Percentiles rank a stretch among this genome's conserved stretches.
Evolutionary conservation across 805 yeast genomes (phyloP).

Genomic region (Candida succiphila): DNA sequence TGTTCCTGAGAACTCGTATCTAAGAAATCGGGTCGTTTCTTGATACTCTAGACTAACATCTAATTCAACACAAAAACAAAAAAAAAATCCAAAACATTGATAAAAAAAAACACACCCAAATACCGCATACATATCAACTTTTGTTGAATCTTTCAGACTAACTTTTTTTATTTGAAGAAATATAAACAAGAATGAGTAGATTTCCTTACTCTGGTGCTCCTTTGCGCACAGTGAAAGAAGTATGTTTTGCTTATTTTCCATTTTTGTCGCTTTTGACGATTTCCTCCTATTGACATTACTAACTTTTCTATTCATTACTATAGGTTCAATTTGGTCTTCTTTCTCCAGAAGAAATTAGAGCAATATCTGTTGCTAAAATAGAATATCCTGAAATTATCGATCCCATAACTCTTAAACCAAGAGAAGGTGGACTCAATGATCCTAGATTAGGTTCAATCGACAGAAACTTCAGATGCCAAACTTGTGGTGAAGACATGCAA

Average conservation of each 20-base stretch:
- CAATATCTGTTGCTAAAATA: constrained; percentile 94
- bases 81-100: no score
- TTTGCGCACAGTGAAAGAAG: constrained; percentile 93
- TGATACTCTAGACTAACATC: no score
- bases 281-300: constrained; percentile 3
- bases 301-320: constrained; percentile 2
- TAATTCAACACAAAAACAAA: no score
- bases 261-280: not conserved
- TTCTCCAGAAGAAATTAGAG: constrained; percentile 96
- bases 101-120: no score
- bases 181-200: constrained; percentile 20
- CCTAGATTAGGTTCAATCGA: constrained; percentile 97
- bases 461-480: constrained; percentile 95
- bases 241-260: constrained; percentile 23
- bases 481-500: constrained; percentile 98
- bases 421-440: constrained; percentile 95
- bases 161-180: no score
- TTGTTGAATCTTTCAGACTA: no score
- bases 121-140: no score
- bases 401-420: constrained; percentile 87
- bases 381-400: constrained; percentile 99
- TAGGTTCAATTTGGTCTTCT: constrained; percentile 92
- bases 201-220: constrained; percentile 98
- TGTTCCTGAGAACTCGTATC: no score
- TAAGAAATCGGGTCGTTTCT: no score